Evolutionary conservation across 805 yeast species (phyloP).

Genomic region (Teunomyces kruisii): DNA sequence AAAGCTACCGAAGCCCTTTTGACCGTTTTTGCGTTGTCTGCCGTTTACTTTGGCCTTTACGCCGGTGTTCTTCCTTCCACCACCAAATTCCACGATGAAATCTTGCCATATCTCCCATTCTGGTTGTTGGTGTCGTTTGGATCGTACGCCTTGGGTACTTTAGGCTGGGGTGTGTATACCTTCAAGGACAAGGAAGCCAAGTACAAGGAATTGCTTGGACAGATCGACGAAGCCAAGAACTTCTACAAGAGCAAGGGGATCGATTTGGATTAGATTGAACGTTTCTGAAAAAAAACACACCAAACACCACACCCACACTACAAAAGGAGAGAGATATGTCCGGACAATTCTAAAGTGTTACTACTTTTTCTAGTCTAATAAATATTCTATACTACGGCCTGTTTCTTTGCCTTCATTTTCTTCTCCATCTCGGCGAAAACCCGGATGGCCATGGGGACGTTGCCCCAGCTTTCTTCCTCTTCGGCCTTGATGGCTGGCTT

Average conservation of each 20-base stretch:
- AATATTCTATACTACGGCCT: constrained; percentile 2
- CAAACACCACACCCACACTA: not conserved
- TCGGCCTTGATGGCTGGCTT: constrained; percentile 13
- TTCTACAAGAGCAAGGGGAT: constrained; percentile 58
- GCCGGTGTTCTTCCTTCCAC: constrained; percentile 57
- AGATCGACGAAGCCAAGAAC: constrained; percentile 61
- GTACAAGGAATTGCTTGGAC: constrained; percentile 57
- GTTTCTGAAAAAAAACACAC: not conserved
- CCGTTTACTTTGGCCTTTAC: constrained; percentile 53
- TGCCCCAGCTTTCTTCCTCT: constrained; percentile 35
- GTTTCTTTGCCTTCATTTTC: constrained; percentile 46
- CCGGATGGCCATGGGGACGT: constrained; percentile 71
- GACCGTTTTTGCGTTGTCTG: constrained; percentile 44
- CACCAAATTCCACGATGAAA: constrained; percentile 46
- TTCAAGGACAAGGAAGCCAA: constrained; percentile 71
- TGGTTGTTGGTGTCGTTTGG: constrained; percentile 72
- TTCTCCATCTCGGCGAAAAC: constrained; percentile 86
- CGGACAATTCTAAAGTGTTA: not conserved
- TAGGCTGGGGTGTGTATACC: constrained; percentile 67
- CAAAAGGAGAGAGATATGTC: constrained; percentile 1
- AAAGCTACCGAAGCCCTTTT: constrained; percentile 62
- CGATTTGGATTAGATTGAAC: constrained; percentile 44
- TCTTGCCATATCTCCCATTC: constrained; percentile 67
- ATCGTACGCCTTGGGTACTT: constrained; percentile 62
- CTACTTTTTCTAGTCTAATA: not conserved